These are phyloP conservation scores for Mycena rosella DNA, from an alignment of 768 basidiomycete species.

Conservation along the genomic window DNA sequence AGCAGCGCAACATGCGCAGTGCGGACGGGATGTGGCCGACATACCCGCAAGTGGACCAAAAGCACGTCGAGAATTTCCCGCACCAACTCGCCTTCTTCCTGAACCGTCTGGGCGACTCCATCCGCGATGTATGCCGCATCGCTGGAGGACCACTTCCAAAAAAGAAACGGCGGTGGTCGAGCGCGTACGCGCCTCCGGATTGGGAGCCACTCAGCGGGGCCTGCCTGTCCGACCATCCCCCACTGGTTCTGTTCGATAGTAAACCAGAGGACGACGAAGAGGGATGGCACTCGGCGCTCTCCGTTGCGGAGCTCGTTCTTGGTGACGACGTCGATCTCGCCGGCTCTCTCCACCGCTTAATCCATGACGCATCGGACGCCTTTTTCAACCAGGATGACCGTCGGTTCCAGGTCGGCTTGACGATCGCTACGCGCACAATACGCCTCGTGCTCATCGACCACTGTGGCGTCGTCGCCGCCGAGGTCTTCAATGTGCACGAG, in stretches of 20 bases:
- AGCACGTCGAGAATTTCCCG: background rate
- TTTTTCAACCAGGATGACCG: slow-evolving; percentile 28
- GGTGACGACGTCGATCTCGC: background rate
- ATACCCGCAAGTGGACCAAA: background rate
- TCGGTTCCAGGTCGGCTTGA: slow-evolving; percentile 24
- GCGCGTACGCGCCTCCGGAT: background rate
- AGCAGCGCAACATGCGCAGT: slow-evolving; percentile 1
- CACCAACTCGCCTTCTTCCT: slow-evolving; percentile 11
- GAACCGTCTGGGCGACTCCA: slow-evolving; percentile 11
- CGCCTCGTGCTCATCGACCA: slow-evolving; percentile 24
- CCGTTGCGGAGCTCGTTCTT: background rate
- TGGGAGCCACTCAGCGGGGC: slow-evolving; percentile 13
- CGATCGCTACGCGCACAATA: slow-evolving; percentile 5
- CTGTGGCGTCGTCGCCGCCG: slow-evolving; percentile 5
- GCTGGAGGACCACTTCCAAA: slow-evolving; percentile 4
- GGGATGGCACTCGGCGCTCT: slow-evolving; percentile 11
- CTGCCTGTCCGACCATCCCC: slow-evolving; percentile 3
- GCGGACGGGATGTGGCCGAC: slow-evolving; percentile 12
- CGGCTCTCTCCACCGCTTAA: slow-evolving; percentile 6
- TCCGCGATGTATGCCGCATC: slow-evolving; percentile 15
- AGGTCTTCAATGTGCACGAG: slow-evolving; percentile 16
- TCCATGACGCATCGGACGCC: slow-evolving; percentile 15
- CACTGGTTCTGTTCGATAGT: slow-evolving; percentile 21
- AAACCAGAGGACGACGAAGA: slow-evolving; percentile 22
- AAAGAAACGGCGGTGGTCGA: slow-evolving; percentile 18